These are phyloP conservation scores for Penicillium pancosmium DNA, from an alignment of 495 filamentous ascomycete species.

Conservation along the genomic window DNA sequence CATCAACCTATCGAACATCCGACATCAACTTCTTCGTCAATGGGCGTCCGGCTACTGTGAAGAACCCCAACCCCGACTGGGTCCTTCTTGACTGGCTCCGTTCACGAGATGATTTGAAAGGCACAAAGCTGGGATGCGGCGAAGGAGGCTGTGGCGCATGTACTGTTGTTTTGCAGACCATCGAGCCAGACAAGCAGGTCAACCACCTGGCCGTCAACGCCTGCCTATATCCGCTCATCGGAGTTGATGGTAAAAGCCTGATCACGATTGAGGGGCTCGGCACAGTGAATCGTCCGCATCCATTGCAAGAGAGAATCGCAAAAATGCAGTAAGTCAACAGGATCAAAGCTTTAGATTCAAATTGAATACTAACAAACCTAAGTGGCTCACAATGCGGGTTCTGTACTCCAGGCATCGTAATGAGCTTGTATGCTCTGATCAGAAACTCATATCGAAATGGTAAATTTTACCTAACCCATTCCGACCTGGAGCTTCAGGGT, in stretches of 20 bases:
- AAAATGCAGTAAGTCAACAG: neutral
- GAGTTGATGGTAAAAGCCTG: neutral
- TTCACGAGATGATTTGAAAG: neutral
- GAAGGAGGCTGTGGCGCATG: neutral
- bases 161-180: neutral
- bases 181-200: neutral
- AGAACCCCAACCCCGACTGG: neutral
- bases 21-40: constrained; percentile 2
- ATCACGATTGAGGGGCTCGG: neutral
- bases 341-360: neutral
- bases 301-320: constrained; percentile 1
- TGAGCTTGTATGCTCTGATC: neutral
- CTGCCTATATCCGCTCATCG: neutral
- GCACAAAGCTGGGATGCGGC: neutral
- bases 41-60: neutral
- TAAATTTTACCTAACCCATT: neutral
- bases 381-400: constrained; percentile 1
- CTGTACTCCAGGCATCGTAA: neutral
- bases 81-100: neutral
- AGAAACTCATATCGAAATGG: constrained; percentile 1
- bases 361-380: neutral
- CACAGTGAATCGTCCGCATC: neutral
- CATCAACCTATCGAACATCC: neutral
- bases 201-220: neutral
- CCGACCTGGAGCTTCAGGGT: neutral